Conservation (phyloP, 257 asterid genomes). For the Penstemon barbatus region DNA sequence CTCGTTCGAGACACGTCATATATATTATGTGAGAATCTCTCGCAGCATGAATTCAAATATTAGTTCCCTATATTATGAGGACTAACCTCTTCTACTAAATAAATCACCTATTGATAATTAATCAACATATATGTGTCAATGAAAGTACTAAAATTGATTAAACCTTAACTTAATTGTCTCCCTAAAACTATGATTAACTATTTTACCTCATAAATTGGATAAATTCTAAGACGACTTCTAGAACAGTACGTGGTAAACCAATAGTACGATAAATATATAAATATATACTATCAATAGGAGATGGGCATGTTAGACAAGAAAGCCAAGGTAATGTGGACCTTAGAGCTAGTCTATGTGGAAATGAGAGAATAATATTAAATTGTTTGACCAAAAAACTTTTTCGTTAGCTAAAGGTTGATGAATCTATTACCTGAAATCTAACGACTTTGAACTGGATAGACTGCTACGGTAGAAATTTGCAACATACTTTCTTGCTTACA, state of each 20-base stretch:
- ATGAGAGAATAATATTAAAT: conserved; percentile 21
- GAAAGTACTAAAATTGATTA: no score
- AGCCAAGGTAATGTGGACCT: conserved; percentile 28
- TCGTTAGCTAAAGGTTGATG: conserved; percentile 53
- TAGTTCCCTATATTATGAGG: no score
- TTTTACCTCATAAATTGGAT: not conserved
- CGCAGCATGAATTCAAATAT: no score
- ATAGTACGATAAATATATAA: no score
- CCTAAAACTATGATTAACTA: not conserved
- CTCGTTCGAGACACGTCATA: no score
- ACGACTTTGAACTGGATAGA: conserved; percentile 39
- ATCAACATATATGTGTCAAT: no score
- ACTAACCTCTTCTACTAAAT: no score
- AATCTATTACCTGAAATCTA: conserved; percentile 49
- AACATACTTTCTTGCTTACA: not conserved
- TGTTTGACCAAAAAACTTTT: conserved; percentile 44
- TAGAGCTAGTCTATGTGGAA: not conserved
- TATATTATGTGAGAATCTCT: no score
- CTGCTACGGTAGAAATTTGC: not conserved
- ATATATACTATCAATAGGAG: no score
- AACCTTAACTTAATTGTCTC: no score
- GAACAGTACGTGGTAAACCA: not conserved
- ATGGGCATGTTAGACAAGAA: conserved; percentile 25
- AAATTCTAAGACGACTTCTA: conserved; percentile 6
- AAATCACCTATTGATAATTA: no score